phyloP scores from a whole-genome alignment of 768 basidiomycete species.

The Tephrocybe rancida region DNA sequence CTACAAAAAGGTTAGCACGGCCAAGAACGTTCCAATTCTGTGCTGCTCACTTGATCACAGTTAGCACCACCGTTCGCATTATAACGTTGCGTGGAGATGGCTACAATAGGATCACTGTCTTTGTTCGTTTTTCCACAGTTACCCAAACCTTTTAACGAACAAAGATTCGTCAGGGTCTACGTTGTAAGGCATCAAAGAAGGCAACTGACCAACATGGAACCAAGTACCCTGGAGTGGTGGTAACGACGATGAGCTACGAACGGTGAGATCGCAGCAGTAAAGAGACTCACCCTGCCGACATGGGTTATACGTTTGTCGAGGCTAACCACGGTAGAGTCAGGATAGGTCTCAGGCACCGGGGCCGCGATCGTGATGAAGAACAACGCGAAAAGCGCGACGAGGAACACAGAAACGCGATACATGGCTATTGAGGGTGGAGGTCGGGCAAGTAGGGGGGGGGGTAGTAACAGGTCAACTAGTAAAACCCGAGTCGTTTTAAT shows the following conservation, averaged over 20 bases:
- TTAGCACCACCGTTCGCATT: slow-evolving; percentile 48
- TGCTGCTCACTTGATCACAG: slow-evolving; percentile 58
- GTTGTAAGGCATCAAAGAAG: neutral
- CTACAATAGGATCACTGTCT: slow-evolving; percentile 58
- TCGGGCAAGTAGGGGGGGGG: slow-evolving; percentile 2
- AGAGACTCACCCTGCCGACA: slow-evolving; percentile 53
- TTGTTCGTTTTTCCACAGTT: slow-evolving; percentile 62
- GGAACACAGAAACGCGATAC: slow-evolving; percentile 38
- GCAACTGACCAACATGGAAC: slow-evolving; percentile 51
- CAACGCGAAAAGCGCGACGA: slow-evolving; percentile 44
- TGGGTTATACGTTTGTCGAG: slow-evolving; percentile 57
- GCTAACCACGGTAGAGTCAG: slow-evolving; percentile 23
- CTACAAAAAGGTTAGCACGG: slow-evolving; percentile 34
- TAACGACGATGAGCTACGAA: slow-evolving; percentile 8
- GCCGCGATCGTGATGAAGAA: slow-evolving; percentile 44
- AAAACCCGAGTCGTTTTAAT: neutral
- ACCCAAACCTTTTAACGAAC: slow-evolving; percentile 41
- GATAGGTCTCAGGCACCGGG: slow-evolving; percentile 41
- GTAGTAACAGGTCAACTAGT: neutral
- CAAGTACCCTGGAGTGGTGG: slow-evolving; percentile 60
- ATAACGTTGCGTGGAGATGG: slow-evolving; percentile 59
- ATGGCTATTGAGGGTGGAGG: slow-evolving; percentile 24
- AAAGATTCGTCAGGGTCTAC: slow-evolving; percentile 11
- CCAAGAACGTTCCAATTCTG: neutral
- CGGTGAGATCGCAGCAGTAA: slow-evolving; percentile 1